Evolutionary conservation across 768 basidiomycete species (phyloP), one percentile per base, ranked within the genome.

Genomic region (Serendipita vermifera): DNA sequence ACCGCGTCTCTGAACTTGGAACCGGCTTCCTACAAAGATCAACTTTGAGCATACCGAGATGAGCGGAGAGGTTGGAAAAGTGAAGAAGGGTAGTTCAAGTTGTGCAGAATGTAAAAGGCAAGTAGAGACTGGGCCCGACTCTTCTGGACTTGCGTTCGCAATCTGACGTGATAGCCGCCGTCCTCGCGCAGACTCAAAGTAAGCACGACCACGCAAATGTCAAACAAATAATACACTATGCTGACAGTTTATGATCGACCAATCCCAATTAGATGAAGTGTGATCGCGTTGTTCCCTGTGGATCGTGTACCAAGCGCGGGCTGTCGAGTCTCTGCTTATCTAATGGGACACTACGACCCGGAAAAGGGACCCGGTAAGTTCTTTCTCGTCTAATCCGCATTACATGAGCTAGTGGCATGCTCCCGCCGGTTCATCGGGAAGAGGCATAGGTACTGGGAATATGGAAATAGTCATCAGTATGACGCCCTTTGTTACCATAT

Each of bases 81-180:
- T 29, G 15, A 51, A 51, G 29, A 51, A 51, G 46, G 15, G n/a
- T n/a, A 7, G 22, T 15, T 22, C 46, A 9, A 51, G 46, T 51
- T 51, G 46, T n/a, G 46, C 46, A 22, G 46, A 51, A 51, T 51
- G 46, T 29, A 51, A 51, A 29, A 51, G 46, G 46, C 31, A 51
- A 20, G 20, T n/a, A 29, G 5, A 22, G 20, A 5, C 29, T 26
- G 24, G 22, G 15, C 22, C 46, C 46, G 46, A n/a, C 20, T 51
- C 46, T 15, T 22, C 27, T 29, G 46, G 17, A 15, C 5, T 29
- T 51, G 46, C 46, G 46, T 51, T 20, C 31, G 24, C 22, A 20
- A 9, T 29, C 46, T 51, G 17, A 51, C 27, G 46, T 51, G 20
- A 51, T 51, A 20, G 24, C 11, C 17, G 17, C 6, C 26, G 17